Conservation (phyloP, 1,139 yeast genomes). For the Taiozyma sp. region DNA sequence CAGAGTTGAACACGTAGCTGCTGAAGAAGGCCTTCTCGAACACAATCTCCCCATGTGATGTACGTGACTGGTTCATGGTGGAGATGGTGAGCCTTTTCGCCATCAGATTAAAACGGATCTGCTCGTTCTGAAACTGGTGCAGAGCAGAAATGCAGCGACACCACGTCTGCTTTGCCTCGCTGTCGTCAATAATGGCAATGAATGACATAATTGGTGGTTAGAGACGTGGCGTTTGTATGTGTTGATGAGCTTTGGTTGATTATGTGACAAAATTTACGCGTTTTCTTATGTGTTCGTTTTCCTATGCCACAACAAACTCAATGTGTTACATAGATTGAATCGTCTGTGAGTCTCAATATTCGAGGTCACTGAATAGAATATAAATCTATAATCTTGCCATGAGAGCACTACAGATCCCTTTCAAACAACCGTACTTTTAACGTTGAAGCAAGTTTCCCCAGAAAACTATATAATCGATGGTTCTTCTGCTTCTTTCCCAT, state of each 20-base stretch:
- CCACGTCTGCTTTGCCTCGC: constrained; percentile 37
- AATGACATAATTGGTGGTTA: constrained; percentile 29
- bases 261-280: neutral
- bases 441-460: neutral
- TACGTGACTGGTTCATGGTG: constrained; percentile 37
- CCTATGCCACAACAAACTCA: no score
- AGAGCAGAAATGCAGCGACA: constrained; percentile 36
- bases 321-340: no score
- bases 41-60: constrained; percentile 38
- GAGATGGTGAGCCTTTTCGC: constrained; percentile 30
- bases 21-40: constrained; percentile 36
- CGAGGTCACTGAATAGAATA: no score
- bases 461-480: neutral
- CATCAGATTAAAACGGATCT: constrained; percentile 33
- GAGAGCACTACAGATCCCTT: neutral
- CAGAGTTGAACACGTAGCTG: constrained; percentile 29
- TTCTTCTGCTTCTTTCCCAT: neutral
- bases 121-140: constrained; percentile 34
- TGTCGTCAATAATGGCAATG: constrained; percentile 35
- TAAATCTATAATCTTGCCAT: no score
- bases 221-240: constrained; percentile 10
- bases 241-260: constrained; percentile 5
- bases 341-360: no score
- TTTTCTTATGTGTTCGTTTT: neutral
- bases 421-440: no score